Conservation (phyloP, 257 asterid species). For the Solanum habrochaites region DNA sequence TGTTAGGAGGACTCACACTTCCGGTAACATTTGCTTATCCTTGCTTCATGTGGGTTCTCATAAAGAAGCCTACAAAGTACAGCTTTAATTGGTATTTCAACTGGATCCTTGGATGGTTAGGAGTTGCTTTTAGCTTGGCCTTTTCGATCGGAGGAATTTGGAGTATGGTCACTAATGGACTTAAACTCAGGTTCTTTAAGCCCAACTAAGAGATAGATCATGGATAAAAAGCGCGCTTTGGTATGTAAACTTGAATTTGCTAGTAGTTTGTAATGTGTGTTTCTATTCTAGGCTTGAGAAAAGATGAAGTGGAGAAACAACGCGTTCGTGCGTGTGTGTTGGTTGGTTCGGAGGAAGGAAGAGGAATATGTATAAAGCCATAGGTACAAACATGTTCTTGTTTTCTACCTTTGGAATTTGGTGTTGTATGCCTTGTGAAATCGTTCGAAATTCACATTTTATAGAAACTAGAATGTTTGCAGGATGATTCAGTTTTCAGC, state of each 20-base stretch:
- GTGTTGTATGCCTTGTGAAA: neutral
- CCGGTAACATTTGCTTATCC: constrained; percentile 99
- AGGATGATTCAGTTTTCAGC: neutral
- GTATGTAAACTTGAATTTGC: neutral
- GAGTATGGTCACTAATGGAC: constrained; percentile 88
- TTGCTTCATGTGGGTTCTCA: constrained; percentile 95
- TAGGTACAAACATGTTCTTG: neutral
- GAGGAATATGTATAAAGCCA: neutral
- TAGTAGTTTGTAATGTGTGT: neutral
- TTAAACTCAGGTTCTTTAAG: constrained; percentile 83
- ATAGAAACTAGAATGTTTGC: neutral
- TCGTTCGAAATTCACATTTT: neutral
- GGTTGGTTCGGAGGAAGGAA: neutral
- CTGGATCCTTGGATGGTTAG: constrained; percentile 89
- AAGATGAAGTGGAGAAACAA: neutral
- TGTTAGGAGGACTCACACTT: constrained; percentile 87
- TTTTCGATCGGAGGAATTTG: constrained; percentile 93
- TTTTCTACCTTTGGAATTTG: neutral
- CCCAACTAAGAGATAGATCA: constrained; percentile 26
- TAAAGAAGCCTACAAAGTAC: constrained; percentile 64
- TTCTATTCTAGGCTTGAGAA: neutral
- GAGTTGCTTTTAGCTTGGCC: constrained; percentile 87
- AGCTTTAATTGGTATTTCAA: constrained; percentile 83
- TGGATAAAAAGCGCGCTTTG: neutral
- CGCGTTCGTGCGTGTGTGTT: neutral